Base-by-base conservation (phyloP, 345 rosid genomes). In the Moringa oleifera region DNA sequence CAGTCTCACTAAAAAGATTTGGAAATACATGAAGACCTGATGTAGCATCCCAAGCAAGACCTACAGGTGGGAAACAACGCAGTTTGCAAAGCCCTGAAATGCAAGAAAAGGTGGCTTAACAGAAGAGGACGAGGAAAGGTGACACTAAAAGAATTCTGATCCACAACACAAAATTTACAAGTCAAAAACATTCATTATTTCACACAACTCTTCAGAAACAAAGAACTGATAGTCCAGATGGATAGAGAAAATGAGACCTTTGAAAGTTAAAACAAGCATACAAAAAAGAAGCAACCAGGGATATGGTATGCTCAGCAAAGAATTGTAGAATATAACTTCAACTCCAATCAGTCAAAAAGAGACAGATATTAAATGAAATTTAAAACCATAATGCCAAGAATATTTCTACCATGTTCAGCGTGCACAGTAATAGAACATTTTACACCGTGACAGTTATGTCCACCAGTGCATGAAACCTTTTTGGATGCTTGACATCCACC, bases 41-140 rank as follows among this genome's bases (percentile, higher is more conserved):
- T 31, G 79, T 80, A 49, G 88, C 72, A 79, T 90, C 99, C 99
- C 99, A 94, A 68, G 89, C 99, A 79, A 94, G 87, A 53, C 90
- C 99, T 36, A 85, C 87, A 45, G 99, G 99, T 68, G 99, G 99
- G 76, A 94, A 94, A 73, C 99, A 94, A 51, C 99, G 96, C 75
- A 90, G 65, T 76, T 83, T 94, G 84, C 99, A 94, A 77, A 94
- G 91, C 69, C 81, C 99, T 94, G 85, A 57, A 83, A 57, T 66
- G 55, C 51, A 60, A 67, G 55, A 64, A 41, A 41, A 41, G 47
- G 17, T 55, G 33, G 50, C 37, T 80, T 55, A 69, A 69, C 57
- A 53, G 25, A 61, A 67, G 56, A 20, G 52, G 25, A 18, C 18
- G 65, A 33, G 41, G 37, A 57, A 65, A 57, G 47, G 47, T 41